Conservation (phyloP, 371 early-diverging fungal genomes). For the Rhizopus stolonifer region DNA sequence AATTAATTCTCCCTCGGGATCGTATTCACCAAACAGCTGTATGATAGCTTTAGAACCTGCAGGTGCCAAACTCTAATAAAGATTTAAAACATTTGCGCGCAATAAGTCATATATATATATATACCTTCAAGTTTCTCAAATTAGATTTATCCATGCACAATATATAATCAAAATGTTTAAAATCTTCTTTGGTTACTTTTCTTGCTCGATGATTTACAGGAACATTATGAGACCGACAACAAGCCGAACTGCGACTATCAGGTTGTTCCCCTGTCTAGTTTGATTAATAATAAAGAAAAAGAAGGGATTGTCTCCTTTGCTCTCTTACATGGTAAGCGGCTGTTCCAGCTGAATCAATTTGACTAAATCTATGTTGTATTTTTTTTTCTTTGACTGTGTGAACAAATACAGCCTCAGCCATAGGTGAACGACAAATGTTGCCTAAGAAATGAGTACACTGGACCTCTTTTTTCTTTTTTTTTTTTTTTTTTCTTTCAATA, state of each 20-base stretch:
- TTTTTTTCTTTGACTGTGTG: constrained; percentile 64
- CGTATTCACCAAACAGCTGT: constrained; percentile 87
- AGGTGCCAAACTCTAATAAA: constrained; percentile 31
- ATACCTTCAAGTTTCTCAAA: constrained; percentile 66
- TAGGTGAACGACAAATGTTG: constrained; percentile 90
- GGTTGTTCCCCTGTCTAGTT: constrained; percentile 66
- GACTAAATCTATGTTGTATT: constrained; percentile 55
- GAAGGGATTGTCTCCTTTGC: neutral
- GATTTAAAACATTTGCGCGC: neutral
- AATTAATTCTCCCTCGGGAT: constrained; percentile 72
- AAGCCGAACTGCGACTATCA: constrained; percentile 69
- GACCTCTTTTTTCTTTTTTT: constrained; percentile 8
- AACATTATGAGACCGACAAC: constrained; percentile 77
- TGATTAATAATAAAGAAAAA: neutral
- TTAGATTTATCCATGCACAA: constrained; percentile 88
- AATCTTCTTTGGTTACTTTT: constrained; percentile 64
- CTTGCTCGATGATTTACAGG: constrained; percentile 79
- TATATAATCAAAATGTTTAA: constrained; percentile 77
- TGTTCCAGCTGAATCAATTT: constrained; percentile 91
- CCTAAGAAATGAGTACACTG: too few relatives aligned
- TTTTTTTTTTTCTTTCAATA: constrained; percentile 6
- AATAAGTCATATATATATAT: neutral
- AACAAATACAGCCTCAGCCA: constrained; percentile 91
- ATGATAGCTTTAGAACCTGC: constrained; percentile 47
- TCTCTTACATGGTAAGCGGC: constrained; percentile 72